These are phyloP conservation scores for Conticribra weissflogii DNA, from an alignment of 108 stramenopile species.

Conservation along the genomic window DNA sequence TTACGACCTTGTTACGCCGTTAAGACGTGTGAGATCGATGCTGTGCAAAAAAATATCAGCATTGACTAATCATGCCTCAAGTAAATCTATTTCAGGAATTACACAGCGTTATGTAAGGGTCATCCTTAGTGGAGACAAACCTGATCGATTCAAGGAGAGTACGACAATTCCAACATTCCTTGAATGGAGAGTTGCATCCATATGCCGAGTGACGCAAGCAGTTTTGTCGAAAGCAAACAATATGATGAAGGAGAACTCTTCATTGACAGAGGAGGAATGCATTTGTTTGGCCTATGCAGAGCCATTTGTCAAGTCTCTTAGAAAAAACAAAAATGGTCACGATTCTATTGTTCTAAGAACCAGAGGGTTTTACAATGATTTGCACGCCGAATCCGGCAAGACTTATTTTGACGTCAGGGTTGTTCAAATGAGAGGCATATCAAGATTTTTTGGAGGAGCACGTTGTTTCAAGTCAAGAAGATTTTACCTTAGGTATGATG, in stretches of 20 bases:
- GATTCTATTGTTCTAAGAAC: slow-evolving; percentile 34
- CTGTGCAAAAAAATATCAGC: slow-evolving; percentile 35
- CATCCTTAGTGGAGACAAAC: slow-evolving; percentile 70
- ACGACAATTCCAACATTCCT: slow-evolving; percentile 85
- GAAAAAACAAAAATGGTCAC: slow-evolving; percentile 14
- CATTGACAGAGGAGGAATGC: slow-evolving; percentile 47
- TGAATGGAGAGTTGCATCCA: slow-evolving; percentile 75
- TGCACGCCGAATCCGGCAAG: slow-evolving; percentile 24
- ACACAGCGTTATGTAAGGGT: slow-evolving; percentile 58
- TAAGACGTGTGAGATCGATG: slow-evolving; percentile 28
- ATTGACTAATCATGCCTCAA: slow-evolving; percentile 18
- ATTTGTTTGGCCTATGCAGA: slow-evolving; percentile 63
- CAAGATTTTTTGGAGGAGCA: slow-evolving; percentile 7
- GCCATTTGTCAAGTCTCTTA: slow-evolving; percentile 53
- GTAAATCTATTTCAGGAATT: background rate
- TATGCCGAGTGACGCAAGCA: slow-evolving; percentile 71
- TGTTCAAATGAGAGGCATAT: slow-evolving; percentile 45
- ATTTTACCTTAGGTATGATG: slow-evolving; percentile 28
- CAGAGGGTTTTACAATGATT: slow-evolving; percentile 13
- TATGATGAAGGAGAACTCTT: slow-evolving; percentile 7
- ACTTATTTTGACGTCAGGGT: slow-evolving; percentile 51
- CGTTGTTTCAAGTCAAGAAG: slow-evolving; percentile 39
- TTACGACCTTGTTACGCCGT: slow-evolving; percentile 17
- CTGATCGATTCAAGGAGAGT: slow-evolving; percentile 77
- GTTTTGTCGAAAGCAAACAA: slow-evolving; percentile 40